phyloP scores from a whole-genome alignment of 1,139 yeast species.

The Candida albicans region DNA sequence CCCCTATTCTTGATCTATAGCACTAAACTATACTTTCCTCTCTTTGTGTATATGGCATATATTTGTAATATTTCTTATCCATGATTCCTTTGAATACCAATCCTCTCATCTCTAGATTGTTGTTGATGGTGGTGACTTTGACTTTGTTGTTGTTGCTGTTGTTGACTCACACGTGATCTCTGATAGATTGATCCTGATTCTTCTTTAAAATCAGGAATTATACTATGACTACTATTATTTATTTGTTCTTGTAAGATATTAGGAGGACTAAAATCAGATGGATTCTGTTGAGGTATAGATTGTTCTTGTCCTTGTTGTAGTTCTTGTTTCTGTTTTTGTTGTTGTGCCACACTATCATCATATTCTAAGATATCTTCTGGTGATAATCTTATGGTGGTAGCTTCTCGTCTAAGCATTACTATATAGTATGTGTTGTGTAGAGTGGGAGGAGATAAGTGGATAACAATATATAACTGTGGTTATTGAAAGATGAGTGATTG shows the following conservation, averaged over 20 bases:
- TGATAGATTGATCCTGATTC: constrained; percentile 7
- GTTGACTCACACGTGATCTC: constrained; percentile 3
- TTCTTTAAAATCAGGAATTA: constrained; percentile 12
- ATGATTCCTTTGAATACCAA: constrained; percentile 18
- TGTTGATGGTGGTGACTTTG: too few relatives aligned
- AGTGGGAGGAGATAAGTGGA: not conserved
- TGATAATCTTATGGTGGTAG: constrained; percentile 62
- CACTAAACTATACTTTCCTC: too few relatives aligned
- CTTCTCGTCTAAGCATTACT: constrained; percentile 60
- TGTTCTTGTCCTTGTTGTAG: constrained; percentile 11
- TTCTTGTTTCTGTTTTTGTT: constrained; percentile 10
- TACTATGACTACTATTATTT: constrained; percentile 14
- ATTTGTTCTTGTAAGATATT: constrained; percentile 20
- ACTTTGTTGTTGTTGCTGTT: not conserved
- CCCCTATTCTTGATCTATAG: too few relatives aligned
- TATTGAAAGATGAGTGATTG: too few relatives aligned
- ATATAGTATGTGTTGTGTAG: not conserved
- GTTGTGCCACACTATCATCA: constrained; percentile 41
- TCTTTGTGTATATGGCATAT: too few relatives aligned
- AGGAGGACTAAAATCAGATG: constrained; percentile 6
- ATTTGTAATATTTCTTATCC: too few relatives aligned
- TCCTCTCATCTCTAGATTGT: constrained; percentile 20
- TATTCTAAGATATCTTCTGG: constrained; percentile 66
- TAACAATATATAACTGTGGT: too few relatives aligned
- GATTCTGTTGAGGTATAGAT: constrained; percentile 5